A percentile compares a stretch with the other conserved stretches of the same genome.
Evolutionary conservation across 345 rosid species (phyloP).

Genomic region (Camelina hispida): DNA sequence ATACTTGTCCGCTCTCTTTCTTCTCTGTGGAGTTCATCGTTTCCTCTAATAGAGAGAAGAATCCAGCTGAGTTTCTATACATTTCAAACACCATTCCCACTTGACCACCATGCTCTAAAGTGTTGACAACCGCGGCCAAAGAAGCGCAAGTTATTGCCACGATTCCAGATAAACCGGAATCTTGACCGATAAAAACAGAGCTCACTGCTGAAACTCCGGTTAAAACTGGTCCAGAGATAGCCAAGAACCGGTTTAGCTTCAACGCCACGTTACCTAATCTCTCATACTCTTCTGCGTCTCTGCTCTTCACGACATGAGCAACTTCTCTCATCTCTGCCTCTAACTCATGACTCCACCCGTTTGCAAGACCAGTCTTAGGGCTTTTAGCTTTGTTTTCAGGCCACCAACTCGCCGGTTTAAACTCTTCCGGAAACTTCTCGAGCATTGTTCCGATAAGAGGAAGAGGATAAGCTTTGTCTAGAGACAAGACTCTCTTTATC

Average conservation of each 20-base stretch:
- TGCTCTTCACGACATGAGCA: conserved; percentile 45
- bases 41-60: conserved; percentile 44
- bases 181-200: conserved; percentile 41
- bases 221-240: conserved; percentile 44
- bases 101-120: conserved; percentile 51
- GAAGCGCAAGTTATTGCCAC: conserved; percentile 37
- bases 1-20: conserved; percentile 44
- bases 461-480: conserved; percentile 58
- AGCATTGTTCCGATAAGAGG: conserved; percentile 50
- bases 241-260: conserved; percentile 45
- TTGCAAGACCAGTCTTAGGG: neutral
- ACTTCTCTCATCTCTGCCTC: conserved; percentile 56
- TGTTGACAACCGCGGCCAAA: conserved; percentile 38
- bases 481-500: conserved; percentile 48
- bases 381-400: conserved; percentile 33
- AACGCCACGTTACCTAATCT: conserved; percentile 49
- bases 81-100: conserved; percentile 54
- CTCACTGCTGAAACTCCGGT: conserved; percentile 45
- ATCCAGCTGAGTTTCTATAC: conserved; percentile 48
- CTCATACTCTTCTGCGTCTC: conserved; percentile 54
- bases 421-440: conserved; percentile 42
- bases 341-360: conserved; percentile 45
- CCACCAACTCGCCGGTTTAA: conserved; percentile 52
- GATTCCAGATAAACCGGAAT: conserved; percentile 37
- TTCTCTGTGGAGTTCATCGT: conserved; percentile 37